These are phyloP conservation scores for Oehlia diaphana DNA, from an alignment of 192 early-diverging fungal species.

Conservation along the genomic window DNA sequence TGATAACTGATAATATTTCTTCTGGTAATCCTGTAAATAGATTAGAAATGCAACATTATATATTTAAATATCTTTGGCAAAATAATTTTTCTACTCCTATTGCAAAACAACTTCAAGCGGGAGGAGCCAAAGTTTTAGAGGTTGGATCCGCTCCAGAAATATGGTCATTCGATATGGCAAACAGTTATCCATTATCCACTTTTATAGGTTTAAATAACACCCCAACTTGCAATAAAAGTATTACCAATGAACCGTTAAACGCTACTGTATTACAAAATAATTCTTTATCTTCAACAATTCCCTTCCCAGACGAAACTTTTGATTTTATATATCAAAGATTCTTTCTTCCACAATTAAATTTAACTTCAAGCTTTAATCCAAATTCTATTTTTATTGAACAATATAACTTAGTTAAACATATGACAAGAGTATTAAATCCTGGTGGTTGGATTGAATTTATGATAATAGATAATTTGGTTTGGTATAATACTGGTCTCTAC, in stretches of 20 bases:
- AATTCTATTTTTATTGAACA: not conserved
- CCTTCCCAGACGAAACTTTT: slow-evolving; percentile 41
- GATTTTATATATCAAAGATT: slow-evolving; percentile 44
- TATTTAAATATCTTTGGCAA: not conserved
- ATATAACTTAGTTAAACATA: not conserved
- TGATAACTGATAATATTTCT: not conserved
- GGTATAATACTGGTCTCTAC: not conserved
- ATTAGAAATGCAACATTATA: not conserved
- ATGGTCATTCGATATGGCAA: not conserved
- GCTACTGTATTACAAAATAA: not conserved
- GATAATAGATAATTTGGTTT: not conserved
- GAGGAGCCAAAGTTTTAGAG: not conserved
- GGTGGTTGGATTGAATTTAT: not conserved
- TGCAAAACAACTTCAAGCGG: not conserved
- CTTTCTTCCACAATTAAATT: slow-evolving; percentile 25
- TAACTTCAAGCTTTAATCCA: not conserved
- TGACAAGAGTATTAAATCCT: not conserved
- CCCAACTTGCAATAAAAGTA: not conserved
- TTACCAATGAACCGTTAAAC: not conserved
- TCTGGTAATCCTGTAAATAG: not conserved
- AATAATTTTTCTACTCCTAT: not conserved
- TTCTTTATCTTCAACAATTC: slow-evolving; percentile 11
- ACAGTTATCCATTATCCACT: not conserved
- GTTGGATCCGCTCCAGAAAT: not conserved
- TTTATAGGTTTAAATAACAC: not conserved